These are phyloP conservation scores for Mentha longifolia DNA, from an alignment of 257 asterid species.

Conservation along the genomic window DNA sequence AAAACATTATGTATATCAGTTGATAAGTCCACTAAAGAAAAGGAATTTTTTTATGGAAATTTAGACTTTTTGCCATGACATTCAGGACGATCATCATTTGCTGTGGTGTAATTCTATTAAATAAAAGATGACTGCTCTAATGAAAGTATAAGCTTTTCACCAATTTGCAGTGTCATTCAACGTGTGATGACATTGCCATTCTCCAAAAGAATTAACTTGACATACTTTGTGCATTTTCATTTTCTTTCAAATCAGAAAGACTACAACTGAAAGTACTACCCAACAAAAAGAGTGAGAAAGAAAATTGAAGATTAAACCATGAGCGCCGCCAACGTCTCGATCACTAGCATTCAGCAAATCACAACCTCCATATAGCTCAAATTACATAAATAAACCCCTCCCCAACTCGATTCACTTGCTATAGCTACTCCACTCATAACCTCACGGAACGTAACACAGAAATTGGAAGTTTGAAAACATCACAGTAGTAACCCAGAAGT, in stretches of 20 bases:
- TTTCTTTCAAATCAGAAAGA: constrained; percentile 5
- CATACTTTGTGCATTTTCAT: constrained; percentile 11
- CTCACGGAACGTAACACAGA: neutral
- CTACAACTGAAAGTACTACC: neutral
- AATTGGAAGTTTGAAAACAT: constrained; percentile 5
- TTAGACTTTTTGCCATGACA: neutral
- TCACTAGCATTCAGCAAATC: constrained; percentile 27
- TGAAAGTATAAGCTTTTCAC: constrained; percentile 3
- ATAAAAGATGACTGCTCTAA: neutral
- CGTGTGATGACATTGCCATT: neutral
- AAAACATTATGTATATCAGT: neutral
- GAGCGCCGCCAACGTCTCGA: constrained; percentile 24
- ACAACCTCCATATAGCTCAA: constrained; percentile 25
- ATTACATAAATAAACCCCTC: constrained; percentile 18
- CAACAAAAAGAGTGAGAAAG: neutral
- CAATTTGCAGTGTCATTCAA: neutral
- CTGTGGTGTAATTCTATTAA: neutral
- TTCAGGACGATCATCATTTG: constrained; percentile 11
- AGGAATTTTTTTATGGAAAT: neutral
- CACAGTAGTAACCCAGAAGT: constrained; percentile 10
- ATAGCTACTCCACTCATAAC: neutral
- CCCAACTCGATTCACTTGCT: constrained; percentile 23
- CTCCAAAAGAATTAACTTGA: constrained; percentile 9
- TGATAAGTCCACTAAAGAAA: neutral
- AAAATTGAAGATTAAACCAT: neutral